Evolutionary conservation across 495 filamentous ascomycete genomes (phyloP), one percentile per base, ranked within the genome.

Genomic region (Podospora bellae-mahoneyi): DNA sequence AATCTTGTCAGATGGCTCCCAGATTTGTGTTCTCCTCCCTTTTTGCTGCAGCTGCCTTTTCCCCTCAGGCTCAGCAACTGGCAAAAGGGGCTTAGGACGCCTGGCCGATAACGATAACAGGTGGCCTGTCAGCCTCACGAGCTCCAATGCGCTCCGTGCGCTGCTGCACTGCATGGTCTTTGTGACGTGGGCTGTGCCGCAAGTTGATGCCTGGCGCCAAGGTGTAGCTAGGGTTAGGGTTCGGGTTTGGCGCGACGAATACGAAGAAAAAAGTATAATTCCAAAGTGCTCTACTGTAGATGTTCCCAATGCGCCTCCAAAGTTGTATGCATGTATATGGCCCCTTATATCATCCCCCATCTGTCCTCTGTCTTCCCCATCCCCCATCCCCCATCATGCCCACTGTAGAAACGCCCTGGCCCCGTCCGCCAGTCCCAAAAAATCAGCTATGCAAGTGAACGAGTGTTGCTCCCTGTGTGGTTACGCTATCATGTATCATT

Each of bases 281-380:
- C 55, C n/a, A 9, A 58, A 20, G n/a, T 58, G 55, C 32, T 63
- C 61, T 63, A 63, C 30, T 48, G 10, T 63, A 48, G 19, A 7
- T 63, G n/a, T 44, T 63, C n/a, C 32, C 61, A 4, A 23, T 61
- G 34, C 61, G 27, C 32, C 30, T 32, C n/a, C 28, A 32, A 62
- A 27, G 27, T 48, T 63, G 30, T 26, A 63, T 44, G 61, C 61
- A 32, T 63, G 61, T 63, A 63, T 63, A 63, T 63, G 20, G 61
- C 61, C 61, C 28, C 61, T 18, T 28, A 63, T 63, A 61, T 61
- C 55, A 26, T 23, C 55, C 55, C 55, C 55, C 18, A 2, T 58
- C n/a, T 19, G 55, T 58, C n/a, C 13, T 58, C n/a, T 19, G 55
- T 58, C n/a, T 26, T 26, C 19, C 5, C 23, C 10, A 13, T 56